phyloP scores from a whole-genome alignment of 2,329 filamentous ascomycete species.

The Fusarium bulbicola region DNA sequence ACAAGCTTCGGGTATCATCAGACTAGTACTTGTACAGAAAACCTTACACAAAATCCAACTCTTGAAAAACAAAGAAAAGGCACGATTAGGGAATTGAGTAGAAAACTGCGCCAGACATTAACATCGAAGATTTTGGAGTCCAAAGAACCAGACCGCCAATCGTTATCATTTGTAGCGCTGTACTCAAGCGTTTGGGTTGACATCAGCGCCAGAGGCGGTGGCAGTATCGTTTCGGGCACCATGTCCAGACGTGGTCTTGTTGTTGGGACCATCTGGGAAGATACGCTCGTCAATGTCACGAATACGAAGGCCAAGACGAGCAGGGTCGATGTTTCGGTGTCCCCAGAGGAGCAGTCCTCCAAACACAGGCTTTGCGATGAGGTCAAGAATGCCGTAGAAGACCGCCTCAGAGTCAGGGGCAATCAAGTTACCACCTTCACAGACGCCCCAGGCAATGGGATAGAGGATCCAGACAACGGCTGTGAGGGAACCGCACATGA shows the following conservation, averaged over 20 bases:
- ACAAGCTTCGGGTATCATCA: slow-evolving; percentile 4
- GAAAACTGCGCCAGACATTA: neutral
- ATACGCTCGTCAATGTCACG: slow-evolving; percentile 34
- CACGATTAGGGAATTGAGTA: accelerated
- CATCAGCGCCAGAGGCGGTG: neutral
- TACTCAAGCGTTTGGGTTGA: neutral
- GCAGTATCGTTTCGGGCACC: neutral
- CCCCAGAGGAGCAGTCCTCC: slow-evolving; percentile 68
- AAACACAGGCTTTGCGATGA: slow-evolving; percentile 72
- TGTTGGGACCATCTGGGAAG: slow-evolving; percentile 5
- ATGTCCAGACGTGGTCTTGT: neutral
- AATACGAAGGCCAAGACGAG: slow-evolving; percentile 61
- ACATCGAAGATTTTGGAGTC: no score
- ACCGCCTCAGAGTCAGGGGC: slow-evolving; percentile 72
- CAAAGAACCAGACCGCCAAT: no score
- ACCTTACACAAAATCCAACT: neutral
- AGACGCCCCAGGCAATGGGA: slow-evolving; percentile 62
- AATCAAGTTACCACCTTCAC: slow-evolving; percentile 62
- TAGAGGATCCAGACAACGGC: slow-evolving; percentile 65
- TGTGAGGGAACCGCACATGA: slow-evolving; percentile 65
- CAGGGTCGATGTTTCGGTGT: slow-evolving; percentile 69
- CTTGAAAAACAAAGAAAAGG: neutral
- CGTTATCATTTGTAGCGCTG: accelerated
- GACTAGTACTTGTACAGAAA: neutral
- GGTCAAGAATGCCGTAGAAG: slow-evolving; percentile 74